These are phyloP conservation scores for Clarkia xantiana DNA, from an alignment of 345 rosid species.

Conservation along the genomic window DNA sequence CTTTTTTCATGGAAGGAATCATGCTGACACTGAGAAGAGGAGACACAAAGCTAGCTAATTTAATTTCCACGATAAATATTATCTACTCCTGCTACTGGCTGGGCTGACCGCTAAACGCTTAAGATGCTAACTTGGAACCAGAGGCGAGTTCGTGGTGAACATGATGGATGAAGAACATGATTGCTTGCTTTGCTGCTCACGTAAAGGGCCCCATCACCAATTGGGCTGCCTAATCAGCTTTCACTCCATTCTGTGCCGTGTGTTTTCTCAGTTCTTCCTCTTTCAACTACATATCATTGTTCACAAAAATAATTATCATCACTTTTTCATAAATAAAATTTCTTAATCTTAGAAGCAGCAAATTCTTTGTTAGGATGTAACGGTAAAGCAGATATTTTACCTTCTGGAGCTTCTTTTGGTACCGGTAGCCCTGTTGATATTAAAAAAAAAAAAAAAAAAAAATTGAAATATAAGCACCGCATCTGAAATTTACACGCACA, in stretches of 20 bases:
- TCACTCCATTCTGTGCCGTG: not conserved
- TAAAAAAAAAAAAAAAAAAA: constrained; percentile 4
- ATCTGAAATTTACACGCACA: no score
- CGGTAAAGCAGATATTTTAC: constrained; percentile 16
- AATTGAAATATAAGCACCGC: not conserved
- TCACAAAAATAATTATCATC: no score
- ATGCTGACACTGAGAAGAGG: no score
- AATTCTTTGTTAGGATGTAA: not conserved
- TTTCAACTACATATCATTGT: constrained; percentile 1
- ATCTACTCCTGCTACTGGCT: not conserved
- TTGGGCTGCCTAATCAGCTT: no score
- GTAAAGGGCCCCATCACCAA: no score
- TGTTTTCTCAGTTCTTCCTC: not conserved
- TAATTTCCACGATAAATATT: not conserved
- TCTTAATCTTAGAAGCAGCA: not conserved
- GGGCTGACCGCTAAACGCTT: no score
- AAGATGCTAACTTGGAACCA: constrained; percentile 4
- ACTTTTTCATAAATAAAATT: not conserved
- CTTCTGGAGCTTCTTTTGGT: constrained; percentile 77
- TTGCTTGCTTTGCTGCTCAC: not conserved
- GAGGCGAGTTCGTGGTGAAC: not conserved
- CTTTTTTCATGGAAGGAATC: no score
- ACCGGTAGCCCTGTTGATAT: constrained; percentile 61
- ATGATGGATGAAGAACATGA: not conserved
- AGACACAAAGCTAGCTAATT: no score